These are phyloP conservation scores for Parietichytrium sp. DNA, from an alignment of 108 stramenopile genomes.

Conservation along the genomic window DNA sequence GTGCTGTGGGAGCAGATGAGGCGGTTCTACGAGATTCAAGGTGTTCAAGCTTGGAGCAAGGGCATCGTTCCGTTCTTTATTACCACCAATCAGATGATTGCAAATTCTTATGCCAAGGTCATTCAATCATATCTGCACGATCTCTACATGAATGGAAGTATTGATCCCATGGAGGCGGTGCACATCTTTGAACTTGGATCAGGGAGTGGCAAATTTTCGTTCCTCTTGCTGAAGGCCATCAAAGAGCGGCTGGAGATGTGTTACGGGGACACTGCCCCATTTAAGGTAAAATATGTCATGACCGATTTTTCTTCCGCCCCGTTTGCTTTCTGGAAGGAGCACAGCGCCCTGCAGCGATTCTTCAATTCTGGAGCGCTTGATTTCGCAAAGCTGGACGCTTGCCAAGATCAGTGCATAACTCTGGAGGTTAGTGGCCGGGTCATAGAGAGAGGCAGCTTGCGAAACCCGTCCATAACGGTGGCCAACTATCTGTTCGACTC, in stretches of 20 bases:
- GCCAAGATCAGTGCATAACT: slow-evolving; percentile 53
- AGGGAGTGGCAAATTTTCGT: slow-evolving; percentile 68
- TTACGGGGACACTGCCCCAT: not conserved
- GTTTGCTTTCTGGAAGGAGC: slow-evolving; percentile 60
- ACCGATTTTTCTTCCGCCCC: slow-evolving; percentile 69
- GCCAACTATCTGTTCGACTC: slow-evolving; percentile 74
- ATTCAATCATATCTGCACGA: slow-evolving; percentile 58
- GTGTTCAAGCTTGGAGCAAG: slow-evolving; percentile 63
- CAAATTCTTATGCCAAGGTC: slow-evolving; percentile 63
- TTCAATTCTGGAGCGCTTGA: slow-evolving; percentile 62
- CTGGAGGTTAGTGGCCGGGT: slow-evolving; percentile 50
- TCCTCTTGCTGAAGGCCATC: slow-evolving; percentile 63
- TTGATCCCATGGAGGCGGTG: slow-evolving; percentile 55
- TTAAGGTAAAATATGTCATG: slow-evolving; percentile 63
- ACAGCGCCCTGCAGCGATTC: slow-evolving; percentile 55
- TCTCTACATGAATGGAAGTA: not conserved
- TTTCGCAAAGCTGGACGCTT: slow-evolving; percentile 71
- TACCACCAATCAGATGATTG: slow-evolving; percentile 71
- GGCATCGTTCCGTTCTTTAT: slow-evolving; percentile 75
- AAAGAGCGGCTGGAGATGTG: slow-evolving; percentile 7
- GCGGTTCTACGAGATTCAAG: slow-evolving; percentile 70
- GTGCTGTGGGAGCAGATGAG: slow-evolving; percentile 71
- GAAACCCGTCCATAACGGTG: slow-evolving; percentile 64
- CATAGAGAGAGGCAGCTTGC: slow-evolving; percentile 49
- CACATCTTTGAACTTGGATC: slow-evolving; percentile 72